Percentiles rank a stretch among this genome's conserved stretches.
Conservation (phyloP, 495 filamentous ascomycete species). For the Penicillium parvum region DNA sequence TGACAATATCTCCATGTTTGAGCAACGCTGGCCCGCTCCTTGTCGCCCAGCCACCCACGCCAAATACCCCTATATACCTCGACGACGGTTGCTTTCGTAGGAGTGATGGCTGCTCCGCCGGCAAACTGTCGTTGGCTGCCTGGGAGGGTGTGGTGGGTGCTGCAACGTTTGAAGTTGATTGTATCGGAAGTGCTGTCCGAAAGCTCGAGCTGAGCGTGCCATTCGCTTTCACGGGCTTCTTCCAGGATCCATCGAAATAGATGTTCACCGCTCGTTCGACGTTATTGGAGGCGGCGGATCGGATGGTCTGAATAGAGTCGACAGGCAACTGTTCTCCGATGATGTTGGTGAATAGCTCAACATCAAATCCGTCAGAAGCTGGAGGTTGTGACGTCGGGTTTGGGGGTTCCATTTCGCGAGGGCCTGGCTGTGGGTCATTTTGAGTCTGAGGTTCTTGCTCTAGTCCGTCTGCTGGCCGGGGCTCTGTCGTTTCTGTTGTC, state of each 20-base stretch:
- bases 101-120: conserved; percentile 10
- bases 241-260: conserved; percentile 95
- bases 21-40: conserved; percentile 70
- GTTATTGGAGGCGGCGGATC: conserved; percentile 54
- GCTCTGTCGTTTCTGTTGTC: neutral
- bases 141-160: neutral
- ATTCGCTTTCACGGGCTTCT: conserved; percentile 30
- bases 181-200: neutral
- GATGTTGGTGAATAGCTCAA: conserved; percentile 62
- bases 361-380: conserved; percentile 54
- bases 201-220: neutral
- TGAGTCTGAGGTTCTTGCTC: neutral
- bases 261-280: conserved; percentile 72
- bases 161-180: neutral
- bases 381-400: neutral
- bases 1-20: conserved; percentile 71
- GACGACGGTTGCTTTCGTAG: conserved; percentile 50
- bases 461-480: neutral
- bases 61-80: conserved; percentile 88
- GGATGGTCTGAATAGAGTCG: conserved; percentile 48
- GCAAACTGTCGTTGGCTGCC: neutral
- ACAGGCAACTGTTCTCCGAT: conserved; percentile 60
- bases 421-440: neutral
- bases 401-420: neutral
- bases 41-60: conserved; percentile 90